Evolutionary conservation across 2,329 filamentous ascomycete species (phyloP), one percentile per base, ranked within the genome.

Genomic region (Neopestalotiopsis sp.): DNA sequence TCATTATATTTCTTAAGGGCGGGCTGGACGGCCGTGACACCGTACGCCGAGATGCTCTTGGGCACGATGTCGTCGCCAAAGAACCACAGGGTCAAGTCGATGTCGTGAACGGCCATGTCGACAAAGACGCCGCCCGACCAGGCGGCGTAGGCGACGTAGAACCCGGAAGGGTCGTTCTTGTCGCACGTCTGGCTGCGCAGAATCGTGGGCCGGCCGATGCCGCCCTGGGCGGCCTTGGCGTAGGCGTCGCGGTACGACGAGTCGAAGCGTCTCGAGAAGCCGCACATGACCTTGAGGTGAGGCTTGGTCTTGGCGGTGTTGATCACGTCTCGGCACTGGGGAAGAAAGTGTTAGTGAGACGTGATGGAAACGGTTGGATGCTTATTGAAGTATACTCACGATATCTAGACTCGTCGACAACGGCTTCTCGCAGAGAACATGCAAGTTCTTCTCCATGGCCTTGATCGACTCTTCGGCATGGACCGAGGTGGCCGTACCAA

Each of bases 81-180:
- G 81, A 88, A 91, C 88, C 89, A 91, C 2, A 91, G 81, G 0
- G 88, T 83, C 1, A 91, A 84, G 71, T 91, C 89, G 73, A 92
- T 92, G 73, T 92, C 90, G 81, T 92, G 90, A 74, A 92, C 89
- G 64, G 87, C 89, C 80, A 88, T 91, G 67, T 92, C 91, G 68
- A 92, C 90, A 73, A 92, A 92, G 76, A 92, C 91, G 24, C 90
- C 90, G 40, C 91, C 90, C 1, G 83, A 87, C 79, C 87, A 90
- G 72, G 89, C 82, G 12, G 90, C 89, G 78, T 92, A 92, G 28
- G 85, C 82, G 67, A 92, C 89, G 76, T 92, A 92, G 83, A 91
- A 92, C 58, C 90, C 90, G 0, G 83, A 84, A 0, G 89, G 87
- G 69, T 91, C 89, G 69, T 88, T 84, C 76, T 89, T 90, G 79